phyloP scores from a whole-genome alignment of 2,329 filamentous ascomycete genomes.

The Catunica adiposa region DNA sequence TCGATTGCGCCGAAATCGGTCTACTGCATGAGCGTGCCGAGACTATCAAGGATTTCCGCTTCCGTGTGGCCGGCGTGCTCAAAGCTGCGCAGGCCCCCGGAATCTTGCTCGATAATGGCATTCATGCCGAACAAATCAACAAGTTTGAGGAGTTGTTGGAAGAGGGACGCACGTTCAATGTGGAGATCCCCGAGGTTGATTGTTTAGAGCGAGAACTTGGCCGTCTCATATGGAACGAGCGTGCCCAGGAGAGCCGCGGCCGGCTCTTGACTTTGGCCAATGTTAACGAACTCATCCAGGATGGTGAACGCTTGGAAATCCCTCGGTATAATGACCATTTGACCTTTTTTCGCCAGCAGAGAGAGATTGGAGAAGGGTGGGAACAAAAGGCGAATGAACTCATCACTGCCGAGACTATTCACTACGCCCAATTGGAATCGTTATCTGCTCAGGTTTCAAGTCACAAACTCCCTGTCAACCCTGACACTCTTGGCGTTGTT shows the following conservation, averaged over 20 bases:
- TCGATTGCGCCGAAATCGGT: constrained; percentile 81
- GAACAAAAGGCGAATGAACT: constrained; percentile 85
- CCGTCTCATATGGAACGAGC: constrained; percentile 76
- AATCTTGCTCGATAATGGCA: constrained; percentile 21
- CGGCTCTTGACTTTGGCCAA: constrained; percentile 55
- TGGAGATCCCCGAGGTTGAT: constrained; percentile 80
- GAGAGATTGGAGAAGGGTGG: constrained; percentile 66
- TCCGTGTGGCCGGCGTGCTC: constrained; percentile 54
- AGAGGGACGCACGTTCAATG: constrained; percentile 72
- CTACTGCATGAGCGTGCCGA: constrained; percentile 72
- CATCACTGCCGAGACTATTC: constrained; percentile 77
- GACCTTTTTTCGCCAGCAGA: constrained; percentile 57
- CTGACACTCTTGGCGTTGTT: constrained; percentile 63
- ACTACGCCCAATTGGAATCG: constrained; percentile 88
- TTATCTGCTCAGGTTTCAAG: constrained; percentile 63
- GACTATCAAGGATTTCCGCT: constrained; percentile 71
- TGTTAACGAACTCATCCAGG: constrained; percentile 60
- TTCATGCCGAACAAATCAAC: constrained; percentile 44
- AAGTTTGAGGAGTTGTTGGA: constrained; percentile 87
- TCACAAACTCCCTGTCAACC: constrained; percentile 59
- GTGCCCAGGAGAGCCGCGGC: constrained; percentile 47
- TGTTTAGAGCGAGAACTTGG: constrained; percentile 63
- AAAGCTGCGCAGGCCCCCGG: constrained; percentile 24
- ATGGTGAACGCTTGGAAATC: constrained; percentile 62
- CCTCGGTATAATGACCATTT: constrained; percentile 67